phyloP scores from a whole-genome alignment of 768 basidiomycete genomes.

The Lentinula raphanica region DNA sequence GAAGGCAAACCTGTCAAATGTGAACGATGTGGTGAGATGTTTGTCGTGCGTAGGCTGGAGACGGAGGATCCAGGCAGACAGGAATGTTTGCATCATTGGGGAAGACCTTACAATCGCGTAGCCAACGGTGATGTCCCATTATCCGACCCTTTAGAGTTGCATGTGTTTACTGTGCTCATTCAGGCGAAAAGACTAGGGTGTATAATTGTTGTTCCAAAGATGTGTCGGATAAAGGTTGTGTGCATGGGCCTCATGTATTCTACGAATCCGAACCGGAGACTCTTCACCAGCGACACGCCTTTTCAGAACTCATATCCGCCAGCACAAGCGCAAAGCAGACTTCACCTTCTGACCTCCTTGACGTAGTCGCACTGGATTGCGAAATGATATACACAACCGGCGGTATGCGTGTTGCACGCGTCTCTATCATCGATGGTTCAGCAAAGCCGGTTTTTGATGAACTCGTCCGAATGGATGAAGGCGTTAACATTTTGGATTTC shows the following conservation, averaged over 20 bases:
- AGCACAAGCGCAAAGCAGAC: conserved; percentile 15
- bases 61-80: conserved; percentile 37
- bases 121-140: conserved; percentile 52
- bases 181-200: conserved; percentile 65
- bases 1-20: conserved; percentile 64
- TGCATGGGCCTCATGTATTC: conserved; percentile 85
- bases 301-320: conserved; percentile 41
- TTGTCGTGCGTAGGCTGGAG: conserved; percentile 47
- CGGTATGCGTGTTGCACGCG: conserved; percentile 85
- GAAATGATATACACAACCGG: conserved; percentile 96
- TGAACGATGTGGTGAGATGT: conserved; percentile 72
- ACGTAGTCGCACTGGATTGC: conserved; percentile 89
- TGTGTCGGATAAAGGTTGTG: conserved; percentile 59
- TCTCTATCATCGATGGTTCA: conserved; percentile 79
- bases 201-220: conserved; percentile 73
- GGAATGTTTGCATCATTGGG: conserved; percentile 84
- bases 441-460: conserved; percentile 80
- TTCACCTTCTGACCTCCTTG: conserved; percentile 37
- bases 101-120: conserved; percentile 54
- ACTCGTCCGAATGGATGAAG: conserved; percentile 74
- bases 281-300: conserved; percentile 72
- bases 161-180: not conserved
- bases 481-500: conserved; percentile 81
- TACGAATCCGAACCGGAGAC: conserved; percentile 63
- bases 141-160: not conserved